Base-by-base conservation (phyloP, 2,329 filamentous ascomycete genomes). In the Bisporella sp. region DNA sequence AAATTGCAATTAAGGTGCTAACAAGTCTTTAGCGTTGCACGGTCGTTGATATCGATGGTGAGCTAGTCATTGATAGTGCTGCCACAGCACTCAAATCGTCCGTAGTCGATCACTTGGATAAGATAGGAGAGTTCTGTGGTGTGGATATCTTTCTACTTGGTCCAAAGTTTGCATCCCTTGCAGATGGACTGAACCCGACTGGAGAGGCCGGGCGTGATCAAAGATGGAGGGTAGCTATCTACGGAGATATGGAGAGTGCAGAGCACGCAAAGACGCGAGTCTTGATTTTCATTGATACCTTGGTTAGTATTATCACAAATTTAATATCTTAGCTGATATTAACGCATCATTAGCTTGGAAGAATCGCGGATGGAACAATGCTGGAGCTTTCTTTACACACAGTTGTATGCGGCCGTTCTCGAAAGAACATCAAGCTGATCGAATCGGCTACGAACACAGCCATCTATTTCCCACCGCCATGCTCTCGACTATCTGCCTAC, bases 361-460 rank as follows among this genome's bases (percentile, higher is more conserved):
- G 85, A 57, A 73, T 82, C 51, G 85, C 93, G 48, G 90, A 96
- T 67, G 82, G 78, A 45, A 82, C 90, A 63, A 87, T 87, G 64
- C 77, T 96, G 52, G 91, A 96, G 60, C 73, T 92, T 46, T 88
- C 89, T 30, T 79, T 96, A 66, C 93, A 99, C 67, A 93, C 90
- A 51, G 77, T 96, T 49, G 84, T 97, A 46, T 96, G 91, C 67
- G 93, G 93, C 45, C 87, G 93, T 45, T 92, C 91, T 60, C 82
- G 93, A 60, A 95, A 96, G 74, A 96, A 96, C 68, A 96, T 99
- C 73, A 97, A 97, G 73, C 74, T 93, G 62, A 96, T 99, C 64
- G 93, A 99, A 70, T 95, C 93, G 11, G 83, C 87, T 31, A 97
- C 93, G 11, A 89, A 91, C 62, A 97, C 93, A 6, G 92, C 93